These are phyloP conservation scores for Camillea tinctor DNA, from an alignment of 2,329 filamentous ascomycete genomes.

Conservation along the genomic window DNA sequence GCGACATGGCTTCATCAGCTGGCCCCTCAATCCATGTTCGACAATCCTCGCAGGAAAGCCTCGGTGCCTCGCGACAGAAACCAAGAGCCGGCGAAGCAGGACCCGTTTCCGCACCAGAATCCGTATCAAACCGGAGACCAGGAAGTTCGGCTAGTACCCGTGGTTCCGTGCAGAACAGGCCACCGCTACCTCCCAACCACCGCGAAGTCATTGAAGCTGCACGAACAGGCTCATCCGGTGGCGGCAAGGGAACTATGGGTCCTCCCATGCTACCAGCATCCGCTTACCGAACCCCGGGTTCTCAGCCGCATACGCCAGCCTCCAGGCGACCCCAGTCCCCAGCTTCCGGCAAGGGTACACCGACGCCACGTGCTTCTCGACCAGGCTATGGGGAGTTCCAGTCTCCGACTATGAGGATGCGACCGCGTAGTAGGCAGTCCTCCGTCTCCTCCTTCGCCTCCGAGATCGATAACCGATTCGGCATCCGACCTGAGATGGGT, in stretches of 20 bases:
- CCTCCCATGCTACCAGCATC: conserved; percentile 84
- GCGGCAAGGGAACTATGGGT: conserved; percentile 63
- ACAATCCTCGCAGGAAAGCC: conserved; percentile 48
- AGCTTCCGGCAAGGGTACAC: conserved; percentile 51
- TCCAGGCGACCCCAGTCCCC: conserved; percentile 45
- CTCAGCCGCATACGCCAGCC: conserved; percentile 62
- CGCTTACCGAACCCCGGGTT: conserved; percentile 49
- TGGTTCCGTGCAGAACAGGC: conserved; percentile 44
- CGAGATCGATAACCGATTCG: conserved; percentile 88
- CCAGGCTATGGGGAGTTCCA: conserved; percentile 48
- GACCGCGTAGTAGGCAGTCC: conserved; percentile 60
- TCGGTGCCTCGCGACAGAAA: conserved; percentile 41
- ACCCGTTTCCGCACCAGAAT: conserved; percentile 37
- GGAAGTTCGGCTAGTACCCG: conserved; percentile 70
- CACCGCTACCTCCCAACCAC: conserved; percentile 80
- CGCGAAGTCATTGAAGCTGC: conserved; percentile 82
- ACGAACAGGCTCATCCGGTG: conserved; percentile 54
- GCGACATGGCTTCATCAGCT: conserved; percentile 31
- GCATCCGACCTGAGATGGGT: conserved; percentile 62
- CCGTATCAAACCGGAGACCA: conserved; percentile 52
- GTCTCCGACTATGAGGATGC: conserved; percentile 43
- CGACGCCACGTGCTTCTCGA: conserved; percentile 54
- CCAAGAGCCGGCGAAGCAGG: conserved; percentile 37
- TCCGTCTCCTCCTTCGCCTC: conserved; percentile 95
- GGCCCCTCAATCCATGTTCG: conserved; percentile 42